phyloP scores from a whole-genome alignment of 2,329 filamentous ascomycete genomes.

The Pseudopithomyces maydicus region DNA sequence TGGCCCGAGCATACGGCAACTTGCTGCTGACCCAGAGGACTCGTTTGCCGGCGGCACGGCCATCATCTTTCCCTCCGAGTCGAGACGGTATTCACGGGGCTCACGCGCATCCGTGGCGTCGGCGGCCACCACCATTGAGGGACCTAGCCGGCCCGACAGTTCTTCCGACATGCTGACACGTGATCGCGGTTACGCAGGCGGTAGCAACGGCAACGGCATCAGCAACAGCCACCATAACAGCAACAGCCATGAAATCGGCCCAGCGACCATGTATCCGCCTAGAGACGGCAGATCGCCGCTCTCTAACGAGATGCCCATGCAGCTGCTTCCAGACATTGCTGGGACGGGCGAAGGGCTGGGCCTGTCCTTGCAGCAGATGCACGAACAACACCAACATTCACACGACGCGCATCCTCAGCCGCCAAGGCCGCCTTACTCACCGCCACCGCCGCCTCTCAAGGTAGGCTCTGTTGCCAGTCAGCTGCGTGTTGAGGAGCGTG shows the following conservation, averaged over 20 bases:
- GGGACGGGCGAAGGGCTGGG: constrained; percentile 49
- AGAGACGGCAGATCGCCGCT: constrained; percentile 28
- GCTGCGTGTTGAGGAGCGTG: background rate
- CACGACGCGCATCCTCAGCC: constrained; percentile 36
- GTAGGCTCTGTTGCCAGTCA: constrained; percentile 8
- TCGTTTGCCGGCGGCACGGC: constrained; percentile 38
- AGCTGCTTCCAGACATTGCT: constrained; percentile 45
- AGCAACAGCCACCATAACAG: too few relatives aligned
- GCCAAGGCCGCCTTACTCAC: constrained; percentile 54
- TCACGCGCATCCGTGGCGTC: constrained; percentile 31
- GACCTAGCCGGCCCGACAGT: constrained; percentile 39
- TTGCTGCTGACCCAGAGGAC: constrained; percentile 32
- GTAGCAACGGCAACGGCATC: constrained; percentile 38
- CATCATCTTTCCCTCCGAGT: constrained; percentile 43
- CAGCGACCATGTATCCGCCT: constrained; percentile 28
- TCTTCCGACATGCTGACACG: constrained; percentile 35
- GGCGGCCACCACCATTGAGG: constrained; percentile 39
- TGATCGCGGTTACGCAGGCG: constrained; percentile 37
- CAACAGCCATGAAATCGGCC: constrained; percentile 35
- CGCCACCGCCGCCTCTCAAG: constrained; percentile 47
- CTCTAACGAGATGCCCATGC: constrained; percentile 26
- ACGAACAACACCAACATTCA: constrained; percentile 34
- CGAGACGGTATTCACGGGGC: constrained; percentile 40
- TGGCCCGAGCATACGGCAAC: constrained; percentile 21
- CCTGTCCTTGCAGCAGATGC: constrained; percentile 46